Conservation (phyloP, 129 eudicot species). For the Kitagawia praeruptora region DNA sequence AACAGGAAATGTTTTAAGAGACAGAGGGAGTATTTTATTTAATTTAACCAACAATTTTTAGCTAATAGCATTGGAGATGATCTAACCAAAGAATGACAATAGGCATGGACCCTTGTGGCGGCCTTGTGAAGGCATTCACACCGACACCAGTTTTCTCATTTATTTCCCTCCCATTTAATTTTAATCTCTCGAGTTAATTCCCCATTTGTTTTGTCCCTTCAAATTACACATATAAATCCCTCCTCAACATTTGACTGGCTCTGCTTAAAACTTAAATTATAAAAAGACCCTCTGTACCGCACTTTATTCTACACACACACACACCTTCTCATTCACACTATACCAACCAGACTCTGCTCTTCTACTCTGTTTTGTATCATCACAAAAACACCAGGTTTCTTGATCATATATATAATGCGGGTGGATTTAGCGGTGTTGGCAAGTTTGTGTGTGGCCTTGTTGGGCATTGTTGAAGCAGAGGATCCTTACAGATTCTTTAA, state of each 20-base stretch:
- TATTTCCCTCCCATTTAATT: neutral
- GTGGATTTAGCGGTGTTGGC: slow-evolving; percentile 17
- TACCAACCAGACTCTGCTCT: neutral
- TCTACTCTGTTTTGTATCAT: neutral
- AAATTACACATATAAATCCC: neutral
- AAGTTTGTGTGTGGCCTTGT: slow-evolving; percentile 14
- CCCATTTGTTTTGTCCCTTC: slow-evolving; percentile 1
- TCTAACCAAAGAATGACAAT: neutral
- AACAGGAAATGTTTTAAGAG: too few relatives aligned
- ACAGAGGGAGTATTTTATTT: too few relatives aligned
- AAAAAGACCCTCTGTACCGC: neutral
- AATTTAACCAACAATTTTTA: too few relatives aligned
- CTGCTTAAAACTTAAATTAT: neutral
- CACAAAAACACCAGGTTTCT: neutral
- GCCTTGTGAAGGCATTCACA: neutral
- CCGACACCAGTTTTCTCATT: neutral
- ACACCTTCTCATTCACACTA: neutral
- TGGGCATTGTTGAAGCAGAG: slow-evolving; percentile 48
- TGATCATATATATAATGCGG: slow-evolving; percentile 27
- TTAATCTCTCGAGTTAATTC: neutral
- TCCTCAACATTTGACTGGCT: neutral
- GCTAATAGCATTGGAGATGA: too few relatives aligned
- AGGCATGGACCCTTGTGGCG: neutral
- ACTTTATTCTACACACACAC: neutral
- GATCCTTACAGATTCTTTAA: slow-evolving; percentile 67